Base-by-base conservation (phyloP, 116 monocot genomes). In the Posidonia oceanica region DNA sequence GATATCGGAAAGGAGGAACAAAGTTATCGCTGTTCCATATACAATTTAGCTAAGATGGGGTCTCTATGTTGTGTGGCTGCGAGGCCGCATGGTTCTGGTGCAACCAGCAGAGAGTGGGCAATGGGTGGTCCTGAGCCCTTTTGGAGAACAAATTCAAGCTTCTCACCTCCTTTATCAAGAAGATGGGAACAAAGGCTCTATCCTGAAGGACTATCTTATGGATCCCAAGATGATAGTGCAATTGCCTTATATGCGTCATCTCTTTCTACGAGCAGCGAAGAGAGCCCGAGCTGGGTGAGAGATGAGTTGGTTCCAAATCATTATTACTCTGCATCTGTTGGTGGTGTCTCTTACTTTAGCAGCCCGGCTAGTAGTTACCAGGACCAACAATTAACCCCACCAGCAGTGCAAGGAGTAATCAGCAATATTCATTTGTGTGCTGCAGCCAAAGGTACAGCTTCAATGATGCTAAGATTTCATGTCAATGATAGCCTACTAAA, bases 61-160 rank as follows among this genome's bases (percentile, higher is more conserved):
- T 83, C 89, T 5, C 78, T 89, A 54, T 89, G 89, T 69, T 89
- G 89, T 48, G 89, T 89, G 79, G 89, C 89, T 23, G 86, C 86
- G 60, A 75, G 89, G 86, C 85, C 86, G 57, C 83, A 85, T 78
- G 86, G 77, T 12, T 74, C 86, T 10, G 80, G 71, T 52, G 23
- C 71, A 23, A 65, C 52, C 1, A 86, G 76, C 69, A 56, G 81
- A 57, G 89, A 86, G 56, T 85, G 83, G 86, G 77, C 86, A 7
- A 40, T 76, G 66, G 81, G 74, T 36, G 78, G 63, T 3, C 72
- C 21, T 38, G 87, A 87, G 15, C 85, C 78, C 51, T 83, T 83
- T 52, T 89, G 86, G 89, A 73, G 75, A 68, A 75, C 83, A 0
- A 86, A 85, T 64, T 71, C 83, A 2, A 83, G 81, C 69, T 83